Conservation (phyloP, 2,329 filamentous ascomycete species). For the Fusarium vanettenii region DNA sequence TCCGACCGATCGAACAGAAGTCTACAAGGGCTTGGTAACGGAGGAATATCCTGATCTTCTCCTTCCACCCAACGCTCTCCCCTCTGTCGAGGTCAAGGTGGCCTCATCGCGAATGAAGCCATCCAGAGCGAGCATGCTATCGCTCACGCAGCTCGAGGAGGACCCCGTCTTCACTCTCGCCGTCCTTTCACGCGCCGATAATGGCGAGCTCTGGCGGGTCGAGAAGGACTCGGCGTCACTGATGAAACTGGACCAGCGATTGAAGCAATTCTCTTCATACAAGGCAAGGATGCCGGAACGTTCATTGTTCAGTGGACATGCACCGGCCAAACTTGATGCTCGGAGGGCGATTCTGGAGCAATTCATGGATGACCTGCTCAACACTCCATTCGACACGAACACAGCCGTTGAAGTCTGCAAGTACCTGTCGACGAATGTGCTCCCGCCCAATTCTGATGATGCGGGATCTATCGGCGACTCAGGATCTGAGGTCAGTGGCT, state of each 20-base stretch:
- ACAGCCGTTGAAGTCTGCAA: conserved; percentile 86
- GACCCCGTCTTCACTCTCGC: conserved; percentile 95
- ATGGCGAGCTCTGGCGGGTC: conserved; percentile 88
- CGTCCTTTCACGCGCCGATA: conserved; percentile 80
- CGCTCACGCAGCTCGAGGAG: conserved; percentile 83
- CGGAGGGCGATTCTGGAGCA: conserved; percentile 82
- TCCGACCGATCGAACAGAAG: conserved; percentile 59
- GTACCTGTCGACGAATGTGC: conserved; percentile 79
- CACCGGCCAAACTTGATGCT: conserved; percentile 92
- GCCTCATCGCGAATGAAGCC: conserved; percentile 96
- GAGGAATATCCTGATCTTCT: conserved; percentile 90
- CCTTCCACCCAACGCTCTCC: conserved; percentile 87
- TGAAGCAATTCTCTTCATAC: conserved; percentile 81
- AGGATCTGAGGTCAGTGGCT: conserved; percentile 44
- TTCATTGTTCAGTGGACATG: conserved; percentile 89
- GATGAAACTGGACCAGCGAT: conserved; percentile 81
- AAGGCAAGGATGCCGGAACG: conserved; percentile 84
- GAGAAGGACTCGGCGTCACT: conserved; percentile 91
- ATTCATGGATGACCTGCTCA: conserved; percentile 87
- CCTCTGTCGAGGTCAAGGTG: conserved; percentile 86
- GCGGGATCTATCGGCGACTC: conserved; percentile 46
- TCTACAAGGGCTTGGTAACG: conserved; percentile 83
- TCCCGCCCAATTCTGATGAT: conserved; percentile 73
- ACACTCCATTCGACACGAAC: conserved; percentile 81
- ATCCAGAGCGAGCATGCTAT: conserved; percentile 86